These are phyloP conservation scores for Annulohypoxylon truncatum DNA, from an alignment of 2,329 filamentous ascomycete genomes.

Conservation along the genomic window DNA sequence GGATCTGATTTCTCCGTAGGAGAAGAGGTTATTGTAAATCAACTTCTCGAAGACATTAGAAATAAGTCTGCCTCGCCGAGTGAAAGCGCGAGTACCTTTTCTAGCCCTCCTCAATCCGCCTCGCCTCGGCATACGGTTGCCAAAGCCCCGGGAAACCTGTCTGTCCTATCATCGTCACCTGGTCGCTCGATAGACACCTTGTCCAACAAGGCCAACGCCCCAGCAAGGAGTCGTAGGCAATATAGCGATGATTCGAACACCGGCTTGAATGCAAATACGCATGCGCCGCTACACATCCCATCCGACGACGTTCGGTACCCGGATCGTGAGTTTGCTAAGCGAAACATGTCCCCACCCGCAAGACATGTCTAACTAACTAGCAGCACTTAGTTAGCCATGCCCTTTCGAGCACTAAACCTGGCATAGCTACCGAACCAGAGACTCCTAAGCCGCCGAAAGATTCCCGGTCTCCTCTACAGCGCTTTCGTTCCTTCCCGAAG, in stretches of 20 bases:
- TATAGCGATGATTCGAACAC: neutral
- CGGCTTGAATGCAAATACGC: neutral
- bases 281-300: conserved; percentile 17
- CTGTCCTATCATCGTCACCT: neutral
- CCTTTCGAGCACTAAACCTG: conserved; percentile 46
- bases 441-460: conserved; percentile 47
- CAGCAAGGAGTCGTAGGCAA: neutral
- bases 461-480: conserved; percentile 71
- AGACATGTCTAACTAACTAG: conserved; percentile 68
- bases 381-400: conserved; percentile 71
- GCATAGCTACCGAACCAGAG: conserved; percentile 28
- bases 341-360: neutral
- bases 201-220: conserved; percentile 11
- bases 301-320: conserved; percentile 58
- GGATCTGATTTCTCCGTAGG: conserved; percentile 50
- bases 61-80: conserved; percentile 1
- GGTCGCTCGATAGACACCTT: neutral
- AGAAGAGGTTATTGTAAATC: conserved; percentile 48
- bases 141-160: neutral
- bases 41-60: conserved; percentile 43
- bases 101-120: neutral
- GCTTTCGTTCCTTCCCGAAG: conserved; percentile 80
- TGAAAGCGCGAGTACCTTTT: neutral
- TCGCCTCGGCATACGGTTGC: neutral
- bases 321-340: conserved; percentile 60